These are phyloP conservation scores for Aspergillus sclerotioniger DNA, from an alignment of 495 filamentous ascomycete genomes.

Conservation along the genomic window DNA sequence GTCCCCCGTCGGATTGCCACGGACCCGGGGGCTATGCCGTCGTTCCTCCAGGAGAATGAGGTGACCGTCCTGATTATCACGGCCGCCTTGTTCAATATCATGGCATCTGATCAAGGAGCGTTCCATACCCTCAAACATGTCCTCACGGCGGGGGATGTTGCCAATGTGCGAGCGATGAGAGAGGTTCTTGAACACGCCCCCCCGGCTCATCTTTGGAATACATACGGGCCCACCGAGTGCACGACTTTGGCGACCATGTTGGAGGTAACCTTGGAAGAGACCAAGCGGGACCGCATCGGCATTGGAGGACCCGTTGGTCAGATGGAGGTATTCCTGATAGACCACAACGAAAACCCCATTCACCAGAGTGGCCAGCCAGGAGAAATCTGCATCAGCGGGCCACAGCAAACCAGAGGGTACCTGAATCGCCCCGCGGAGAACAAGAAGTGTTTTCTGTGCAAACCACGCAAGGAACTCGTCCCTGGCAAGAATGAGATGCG, in stretches of 20 bases:
- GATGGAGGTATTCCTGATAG: neutral
- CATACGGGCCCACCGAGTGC: constrained; percentile 11
- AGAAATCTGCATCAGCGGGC: neutral
- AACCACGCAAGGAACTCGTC: no score
- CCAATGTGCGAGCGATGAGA: neutral
- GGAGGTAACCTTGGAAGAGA: neutral
- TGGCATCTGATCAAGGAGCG: neutral
- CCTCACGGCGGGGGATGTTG: constrained; percentile 1
- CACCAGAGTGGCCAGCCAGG: neutral
- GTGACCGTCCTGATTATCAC: constrained; percentile 1
- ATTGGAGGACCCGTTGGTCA: constrained; percentile 5
- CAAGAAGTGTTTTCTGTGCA: neutral
- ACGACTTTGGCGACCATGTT: neutral
- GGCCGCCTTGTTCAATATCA: neutral
- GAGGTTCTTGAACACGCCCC: neutral
- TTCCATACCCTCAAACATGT: neutral
- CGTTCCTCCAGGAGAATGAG: neutral
- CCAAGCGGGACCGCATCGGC: neutral
- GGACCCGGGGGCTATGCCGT: neutral
- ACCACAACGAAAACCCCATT: neutral
- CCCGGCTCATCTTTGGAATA: constrained; percentile 2
- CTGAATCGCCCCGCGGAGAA: neutral
- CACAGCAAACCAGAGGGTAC: neutral
- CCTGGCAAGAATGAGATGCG: neutral
- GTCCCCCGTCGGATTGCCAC: neutral